Percentiles rank a stretch among this genome's conserved stretches.
Evolutionary conservation across 2,329 filamentous ascomycete species (phyloP).

Genomic region (Dothiorella sarmentorum): DNA sequence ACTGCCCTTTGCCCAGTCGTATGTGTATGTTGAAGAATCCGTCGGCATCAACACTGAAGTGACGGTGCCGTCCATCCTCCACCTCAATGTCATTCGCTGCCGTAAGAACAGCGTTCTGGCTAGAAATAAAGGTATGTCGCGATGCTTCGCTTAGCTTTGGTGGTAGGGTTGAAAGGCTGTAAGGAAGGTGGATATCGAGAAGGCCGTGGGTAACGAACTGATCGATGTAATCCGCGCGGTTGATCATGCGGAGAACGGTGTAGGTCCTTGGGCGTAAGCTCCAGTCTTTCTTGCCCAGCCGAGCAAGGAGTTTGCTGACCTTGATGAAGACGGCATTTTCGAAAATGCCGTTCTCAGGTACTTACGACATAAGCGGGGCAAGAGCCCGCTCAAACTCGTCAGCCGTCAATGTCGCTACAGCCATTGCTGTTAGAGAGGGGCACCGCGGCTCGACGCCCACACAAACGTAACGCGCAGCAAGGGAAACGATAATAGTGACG

Average conservation of each 20-base stretch:
- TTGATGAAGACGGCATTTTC: background rate
- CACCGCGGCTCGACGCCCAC: no score
- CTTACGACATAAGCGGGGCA: background rate
- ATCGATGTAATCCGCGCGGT: constrained; percentile 18
- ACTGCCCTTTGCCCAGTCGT: background rate
- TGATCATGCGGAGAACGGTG: constrained; percentile 28
- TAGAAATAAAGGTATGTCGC: background rate
- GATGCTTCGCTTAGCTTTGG: background rate
- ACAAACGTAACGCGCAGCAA: no score
- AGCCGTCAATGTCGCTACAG: background rate
- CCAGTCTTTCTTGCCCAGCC: constrained; percentile 13
- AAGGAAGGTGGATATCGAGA: background rate
- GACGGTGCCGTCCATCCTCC: background rate
- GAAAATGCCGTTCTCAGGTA: background rate
- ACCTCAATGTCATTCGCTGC: background rate
- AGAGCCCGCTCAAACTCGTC: background rate
- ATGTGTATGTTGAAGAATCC: background rate
- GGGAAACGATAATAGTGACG: no score
- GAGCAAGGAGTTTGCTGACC: background rate
- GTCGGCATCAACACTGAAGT: background rate
- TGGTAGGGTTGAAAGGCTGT: background rate
- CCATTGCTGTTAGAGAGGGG: no score
- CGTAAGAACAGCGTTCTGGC: background rate
- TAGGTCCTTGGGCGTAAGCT: constrained; percentile 28
- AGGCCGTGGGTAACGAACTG: background rate